phyloP scores from a whole-genome alignment of 805 yeast species.

The Yarrowia bubula region DNA sequence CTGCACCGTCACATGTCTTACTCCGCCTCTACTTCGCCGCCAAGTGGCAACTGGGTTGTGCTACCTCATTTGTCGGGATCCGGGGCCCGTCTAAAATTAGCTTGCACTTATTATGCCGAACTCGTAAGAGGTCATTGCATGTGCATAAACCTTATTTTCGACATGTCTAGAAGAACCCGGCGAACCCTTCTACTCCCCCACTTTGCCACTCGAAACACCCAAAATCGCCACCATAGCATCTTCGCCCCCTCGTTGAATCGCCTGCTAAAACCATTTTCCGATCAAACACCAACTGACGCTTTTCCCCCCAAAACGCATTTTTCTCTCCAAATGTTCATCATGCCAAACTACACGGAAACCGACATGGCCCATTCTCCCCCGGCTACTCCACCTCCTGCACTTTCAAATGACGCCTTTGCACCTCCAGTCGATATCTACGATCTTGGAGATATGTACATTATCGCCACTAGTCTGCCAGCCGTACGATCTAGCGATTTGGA shows the following conservation, averaged over 20 bases:
- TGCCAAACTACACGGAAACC: conserved; percentile 1
- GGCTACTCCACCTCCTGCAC: not conserved
- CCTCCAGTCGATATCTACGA: conserved; percentile 14
- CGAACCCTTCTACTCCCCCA: not conserved
- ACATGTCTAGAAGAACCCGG: not conserved
- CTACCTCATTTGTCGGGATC: not conserved
- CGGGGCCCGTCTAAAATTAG: not conserved
- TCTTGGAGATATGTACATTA: conserved; percentile 13
- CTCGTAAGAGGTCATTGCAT: conserved; percentile 3
- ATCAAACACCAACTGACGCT: no score
- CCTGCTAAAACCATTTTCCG: no score
- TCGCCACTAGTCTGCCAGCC: not conserved
- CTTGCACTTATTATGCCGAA: not conserved
- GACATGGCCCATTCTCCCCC: not conserved
- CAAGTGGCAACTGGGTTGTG: not conserved
- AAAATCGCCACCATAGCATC: not conserved
- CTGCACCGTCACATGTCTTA: no score
- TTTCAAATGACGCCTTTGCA: not conserved
- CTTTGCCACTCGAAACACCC: not conserved
- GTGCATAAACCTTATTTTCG: conserved; percentile 6
- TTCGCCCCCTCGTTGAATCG: no score
- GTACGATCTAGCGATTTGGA: not conserved
- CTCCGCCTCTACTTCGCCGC: no score
- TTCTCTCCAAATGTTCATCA: not conserved
- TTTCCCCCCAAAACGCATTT: not conserved